Evolutionary conservation across 352 stramenopile species (phyloP).

Genomic region (Phytophthora nicotianae): DNA sequence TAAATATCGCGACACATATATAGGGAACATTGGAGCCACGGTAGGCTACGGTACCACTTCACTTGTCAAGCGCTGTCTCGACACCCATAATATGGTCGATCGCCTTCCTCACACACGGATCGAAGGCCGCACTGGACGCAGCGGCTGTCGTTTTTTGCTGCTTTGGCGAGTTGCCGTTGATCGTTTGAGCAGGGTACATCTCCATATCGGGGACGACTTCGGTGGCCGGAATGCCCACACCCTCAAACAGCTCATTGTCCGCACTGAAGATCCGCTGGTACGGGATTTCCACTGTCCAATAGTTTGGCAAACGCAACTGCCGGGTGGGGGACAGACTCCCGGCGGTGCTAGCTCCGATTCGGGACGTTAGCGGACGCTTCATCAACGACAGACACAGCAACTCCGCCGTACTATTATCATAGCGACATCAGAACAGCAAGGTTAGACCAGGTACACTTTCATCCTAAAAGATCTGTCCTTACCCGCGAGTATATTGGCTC

Average conservation of each 20-base stretch:
- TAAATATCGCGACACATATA: conserved; percentile 35
- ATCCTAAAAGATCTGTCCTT: conserved; percentile 14
- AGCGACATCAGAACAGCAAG: conserved; percentile 5
- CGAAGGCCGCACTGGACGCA: conserved; percentile 38
- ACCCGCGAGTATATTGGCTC: conserved; percentile 80
- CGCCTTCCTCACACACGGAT: conserved; percentile 70
- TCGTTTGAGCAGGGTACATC: conserved; percentile 15
- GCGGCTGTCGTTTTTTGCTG: conserved; percentile 10
- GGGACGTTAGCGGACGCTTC: conserved; percentile 62
- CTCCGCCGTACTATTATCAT: conserved; percentile 62
- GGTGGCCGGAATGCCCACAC: conserved; percentile 62
- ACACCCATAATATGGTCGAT: conserved; percentile 77
- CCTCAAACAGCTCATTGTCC: conserved; percentile 64
- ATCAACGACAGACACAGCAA: conserved; percentile 71
- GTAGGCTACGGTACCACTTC: conserved; percentile 1
- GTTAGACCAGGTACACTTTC: conserved; percentile 10
- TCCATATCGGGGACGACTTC: conserved; percentile 46
- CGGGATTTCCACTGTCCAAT: conserved; percentile 83
- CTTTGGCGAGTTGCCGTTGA: conserved; percentile 16
- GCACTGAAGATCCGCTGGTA: conserved; percentile 74
- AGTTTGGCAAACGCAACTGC: conserved; percentile 79
- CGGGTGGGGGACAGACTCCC: conserved; percentile 67
- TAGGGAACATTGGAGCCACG: conserved; percentile 4
- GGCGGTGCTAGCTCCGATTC: conserved; percentile 61
- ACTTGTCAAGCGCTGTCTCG: conserved; percentile 22